Evolutionary conservation across 2,329 filamentous ascomycete species (phyloP).

Genomic region (Aureobasidium pullulans): DNA sequence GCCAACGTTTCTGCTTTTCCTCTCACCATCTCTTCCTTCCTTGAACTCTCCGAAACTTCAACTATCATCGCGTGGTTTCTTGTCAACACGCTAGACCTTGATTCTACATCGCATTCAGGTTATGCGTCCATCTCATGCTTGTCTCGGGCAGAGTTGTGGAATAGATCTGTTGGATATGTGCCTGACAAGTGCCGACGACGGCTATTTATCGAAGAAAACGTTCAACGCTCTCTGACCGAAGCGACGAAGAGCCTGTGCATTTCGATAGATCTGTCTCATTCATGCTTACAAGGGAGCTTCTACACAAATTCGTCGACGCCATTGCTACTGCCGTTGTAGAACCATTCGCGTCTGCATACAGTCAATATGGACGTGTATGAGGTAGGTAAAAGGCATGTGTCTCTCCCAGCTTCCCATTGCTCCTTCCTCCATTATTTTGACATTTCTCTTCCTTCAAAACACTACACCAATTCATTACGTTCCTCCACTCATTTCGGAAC

Average conservation of each 20-base stretch:
- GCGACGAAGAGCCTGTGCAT: conserved; percentile 1
- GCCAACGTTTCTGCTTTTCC: not conserved
- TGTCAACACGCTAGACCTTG: too few relatives aligned
- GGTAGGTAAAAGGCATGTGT: not conserved
- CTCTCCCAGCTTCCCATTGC: not conserved
- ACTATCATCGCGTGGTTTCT: not conserved
- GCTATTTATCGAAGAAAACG: not conserved
- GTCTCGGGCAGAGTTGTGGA: too few relatives aligned
- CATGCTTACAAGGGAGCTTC: not conserved
- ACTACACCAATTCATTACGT: not conserved
- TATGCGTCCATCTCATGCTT: too few relatives aligned
- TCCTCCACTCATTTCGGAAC: not conserved
- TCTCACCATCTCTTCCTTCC: not conserved
- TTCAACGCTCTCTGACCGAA: not conserved
- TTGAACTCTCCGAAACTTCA: not conserved
- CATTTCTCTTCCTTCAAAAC: not conserved
- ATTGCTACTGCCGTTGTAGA: conserved; percentile 1
- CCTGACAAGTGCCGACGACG: not conserved
- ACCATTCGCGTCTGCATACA: not conserved
- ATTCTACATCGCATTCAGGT: too few relatives aligned
- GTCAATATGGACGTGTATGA: not conserved
- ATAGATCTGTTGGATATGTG: not conserved
- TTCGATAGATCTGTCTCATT: conserved; percentile 6
- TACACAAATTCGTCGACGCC: not conserved
- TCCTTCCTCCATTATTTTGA: not conserved